Evolutionary conservation across 2,329 filamentous ascomycete genomes (phyloP).

Genomic region (Epichloe sylvatica): DNA sequence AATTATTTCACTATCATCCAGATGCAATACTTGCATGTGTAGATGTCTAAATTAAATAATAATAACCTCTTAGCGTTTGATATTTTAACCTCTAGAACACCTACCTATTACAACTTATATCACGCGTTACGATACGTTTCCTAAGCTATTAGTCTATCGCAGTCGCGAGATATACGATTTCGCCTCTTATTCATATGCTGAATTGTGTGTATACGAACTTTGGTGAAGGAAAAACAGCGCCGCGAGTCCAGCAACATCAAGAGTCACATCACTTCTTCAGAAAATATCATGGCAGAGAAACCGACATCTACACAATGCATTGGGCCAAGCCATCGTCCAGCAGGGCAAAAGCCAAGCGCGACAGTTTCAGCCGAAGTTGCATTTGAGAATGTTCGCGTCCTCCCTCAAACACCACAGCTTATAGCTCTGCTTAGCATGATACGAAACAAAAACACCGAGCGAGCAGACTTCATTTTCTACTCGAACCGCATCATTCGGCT

Average conservation of each 20-base stretch:
- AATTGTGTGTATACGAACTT: too few relatives aligned
- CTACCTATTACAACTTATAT: too few relatives aligned
- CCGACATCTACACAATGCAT: slow-evolving; percentile 44
- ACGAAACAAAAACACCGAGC: slow-evolving; percentile 73
- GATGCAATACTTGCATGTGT: too few relatives aligned
- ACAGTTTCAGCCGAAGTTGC: slow-evolving; percentile 75
- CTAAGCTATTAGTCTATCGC: too few relatives aligned
- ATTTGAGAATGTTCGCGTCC: slow-evolving; percentile 76
- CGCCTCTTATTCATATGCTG: too few relatives aligned
- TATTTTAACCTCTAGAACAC: too few relatives aligned
- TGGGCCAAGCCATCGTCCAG: slow-evolving; percentile 64
- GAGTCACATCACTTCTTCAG: not conserved
- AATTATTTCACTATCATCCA: too few relatives aligned
- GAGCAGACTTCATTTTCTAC: slow-evolving; percentile 98
- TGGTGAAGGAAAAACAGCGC: too few relatives aligned
- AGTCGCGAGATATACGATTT: too few relatives aligned
- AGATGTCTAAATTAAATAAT: too few relatives aligned
- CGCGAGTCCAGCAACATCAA: not conserved
- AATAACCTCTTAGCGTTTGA: too few relatives aligned
- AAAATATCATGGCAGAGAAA: slow-evolving; percentile 2
- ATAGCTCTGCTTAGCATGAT: slow-evolving; percentile 93
- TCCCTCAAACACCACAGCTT: slow-evolving; percentile 89
- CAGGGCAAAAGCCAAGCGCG: slow-evolving; percentile 67
- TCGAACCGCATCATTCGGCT: slow-evolving; percentile 96
- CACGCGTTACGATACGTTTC: too few relatives aligned